Base-by-base conservation (phyloP, 1,284 basidiomycete genomes). In the Fistulinella cinereoalba region DNA sequence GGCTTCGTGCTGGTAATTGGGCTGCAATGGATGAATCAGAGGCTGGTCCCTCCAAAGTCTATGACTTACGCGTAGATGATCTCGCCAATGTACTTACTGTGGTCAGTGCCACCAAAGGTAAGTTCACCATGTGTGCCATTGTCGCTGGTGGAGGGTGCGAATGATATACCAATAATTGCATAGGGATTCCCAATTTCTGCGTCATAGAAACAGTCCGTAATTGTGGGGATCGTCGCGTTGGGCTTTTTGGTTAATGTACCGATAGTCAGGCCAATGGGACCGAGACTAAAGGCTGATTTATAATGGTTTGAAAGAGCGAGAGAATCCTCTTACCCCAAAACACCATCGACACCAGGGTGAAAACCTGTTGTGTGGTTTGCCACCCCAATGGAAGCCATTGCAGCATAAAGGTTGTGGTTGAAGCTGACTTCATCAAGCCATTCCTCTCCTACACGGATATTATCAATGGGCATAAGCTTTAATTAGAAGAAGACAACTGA, bases 61-160 rank as follows among this genome's bases (percentile, higher is more conserved):
- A n/a, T n/a, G n/a, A n/a, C 74, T 38, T 52, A 79, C 73, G 70
- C 63, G 62, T 70, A 81, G 37, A 56, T 60, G 31, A 83, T 57
- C 12, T 60, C 42, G 1, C 76, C 75, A 15, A 70, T 74, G 66
- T 71, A 75, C 58, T 76, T 79, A 55, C 53, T 65, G 36, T 67
- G 45, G 53, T 81, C 77, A 36, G 66, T 65, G 37, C 75, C 77
- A 49, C 80, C 79, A 64, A 71, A 79, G 23, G 71, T 71, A 33
- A 79, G 56, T 53, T 74, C 72, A 39, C 77, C 76, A 40, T 65
- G 64, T 28, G 60, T 59, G 43, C 41, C 42, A 6, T 44, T 23
- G 1, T 41, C 7, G 8, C 56, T 47, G 4, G 56, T 67, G n/a
- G 67, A 68, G 12, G 72, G 73, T 41, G 58, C 65, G 51, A 73